Conservation (phyloP, 768 basidiomycete species). For the Serpula lacrymans region DNA sequence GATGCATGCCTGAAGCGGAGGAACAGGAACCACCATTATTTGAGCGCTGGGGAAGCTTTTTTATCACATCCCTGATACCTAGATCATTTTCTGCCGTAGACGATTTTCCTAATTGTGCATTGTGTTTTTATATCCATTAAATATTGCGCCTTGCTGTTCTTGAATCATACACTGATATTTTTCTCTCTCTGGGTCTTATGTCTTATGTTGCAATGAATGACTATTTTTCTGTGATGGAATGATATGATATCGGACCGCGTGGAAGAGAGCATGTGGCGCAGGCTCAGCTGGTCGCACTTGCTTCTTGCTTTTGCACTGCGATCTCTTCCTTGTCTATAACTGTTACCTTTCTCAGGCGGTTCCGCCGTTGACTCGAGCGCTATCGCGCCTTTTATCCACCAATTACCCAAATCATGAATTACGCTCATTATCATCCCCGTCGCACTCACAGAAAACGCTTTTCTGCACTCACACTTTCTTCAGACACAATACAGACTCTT, state of each 20-base stretch:
- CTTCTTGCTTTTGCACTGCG: constrained; percentile 9
- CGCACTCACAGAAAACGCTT: constrained; percentile 53
- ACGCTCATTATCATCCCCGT: constrained; percentile 19
- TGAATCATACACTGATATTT: not conserved
- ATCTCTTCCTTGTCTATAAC: constrained; percentile 1
- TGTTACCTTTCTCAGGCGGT: constrained; percentile 12
- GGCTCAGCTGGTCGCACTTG: not conserved
- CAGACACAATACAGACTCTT: constrained; percentile 62
- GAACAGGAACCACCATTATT: too few relatives aligned
- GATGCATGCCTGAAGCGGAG: too few relatives aligned
- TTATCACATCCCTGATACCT: too few relatives aligned
- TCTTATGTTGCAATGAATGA: too few relatives aligned
- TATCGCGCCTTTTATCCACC: not conserved
- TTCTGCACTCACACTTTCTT: constrained; percentile 56
- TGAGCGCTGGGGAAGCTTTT: too few relatives aligned
- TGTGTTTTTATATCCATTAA: too few relatives aligned
- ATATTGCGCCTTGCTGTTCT: not conserved
- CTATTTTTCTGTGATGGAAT: too few relatives aligned
- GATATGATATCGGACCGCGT: constrained; percentile 4
- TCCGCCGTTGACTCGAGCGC: constrained; percentile 10
- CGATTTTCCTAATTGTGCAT: too few relatives aligned
- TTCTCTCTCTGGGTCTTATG: not conserved
- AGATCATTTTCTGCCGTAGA: too few relatives aligned
- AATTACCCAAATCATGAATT: constrained; percentile 12
- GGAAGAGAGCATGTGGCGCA: constrained; percentile 4